phyloP scores from a whole-genome alignment of 2,329 filamentous ascomycete species.

The Curvularia eragrostidis region DNA sequence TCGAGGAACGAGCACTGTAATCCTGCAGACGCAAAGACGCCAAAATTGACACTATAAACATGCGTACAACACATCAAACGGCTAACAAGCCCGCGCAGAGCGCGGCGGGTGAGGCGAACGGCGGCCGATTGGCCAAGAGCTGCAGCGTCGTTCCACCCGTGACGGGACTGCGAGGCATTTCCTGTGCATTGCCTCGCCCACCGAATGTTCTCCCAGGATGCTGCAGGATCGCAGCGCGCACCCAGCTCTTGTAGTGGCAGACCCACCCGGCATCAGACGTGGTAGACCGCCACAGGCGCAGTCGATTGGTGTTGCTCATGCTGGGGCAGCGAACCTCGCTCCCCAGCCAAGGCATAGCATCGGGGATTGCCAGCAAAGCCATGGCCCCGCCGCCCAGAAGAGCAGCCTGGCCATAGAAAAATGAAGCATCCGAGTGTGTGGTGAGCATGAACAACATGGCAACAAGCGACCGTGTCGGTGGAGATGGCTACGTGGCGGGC shows the following conservation, averaged over 20 bases:
- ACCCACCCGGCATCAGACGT: constrained; percentile 18
- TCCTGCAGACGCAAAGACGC: constrained; percentile 12
- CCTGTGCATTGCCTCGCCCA: constrained; percentile 11
- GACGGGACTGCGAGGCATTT: constrained; percentile 8
- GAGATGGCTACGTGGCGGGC: constrained; percentile 17
- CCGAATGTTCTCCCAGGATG: background rate
- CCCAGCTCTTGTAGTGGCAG: constrained; percentile 16
- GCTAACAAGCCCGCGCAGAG: constrained; percentile 6
- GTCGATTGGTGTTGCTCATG: constrained; percentile 10
- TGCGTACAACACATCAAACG: constrained; percentile 18
- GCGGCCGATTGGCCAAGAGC: constrained; percentile 11
- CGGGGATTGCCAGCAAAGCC: constrained; percentile 16
- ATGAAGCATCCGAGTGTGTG: constrained; percentile 12
- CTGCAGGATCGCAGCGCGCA: constrained; percentile 11
- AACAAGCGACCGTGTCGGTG: constrained; percentile 13
- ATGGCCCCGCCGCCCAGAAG: constrained; percentile 9
- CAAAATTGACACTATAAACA: constrained; percentile 11
- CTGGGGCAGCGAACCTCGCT: constrained; percentile 9
- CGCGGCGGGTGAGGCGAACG: constrained; percentile 16
- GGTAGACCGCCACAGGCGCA: constrained; percentile 16
- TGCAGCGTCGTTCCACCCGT: constrained; percentile 13
- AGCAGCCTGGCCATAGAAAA: constrained; percentile 2
- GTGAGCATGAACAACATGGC: constrained; percentile 5
- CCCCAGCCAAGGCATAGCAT: constrained; percentile 8
- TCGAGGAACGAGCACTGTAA: constrained; percentile 3